Percentiles rank a stretch among this genome's conserved stretches.
Evolutionary conservation across 352 stramenopile species (phyloP).

Genomic region (Globisporangium alternatum): DNA sequence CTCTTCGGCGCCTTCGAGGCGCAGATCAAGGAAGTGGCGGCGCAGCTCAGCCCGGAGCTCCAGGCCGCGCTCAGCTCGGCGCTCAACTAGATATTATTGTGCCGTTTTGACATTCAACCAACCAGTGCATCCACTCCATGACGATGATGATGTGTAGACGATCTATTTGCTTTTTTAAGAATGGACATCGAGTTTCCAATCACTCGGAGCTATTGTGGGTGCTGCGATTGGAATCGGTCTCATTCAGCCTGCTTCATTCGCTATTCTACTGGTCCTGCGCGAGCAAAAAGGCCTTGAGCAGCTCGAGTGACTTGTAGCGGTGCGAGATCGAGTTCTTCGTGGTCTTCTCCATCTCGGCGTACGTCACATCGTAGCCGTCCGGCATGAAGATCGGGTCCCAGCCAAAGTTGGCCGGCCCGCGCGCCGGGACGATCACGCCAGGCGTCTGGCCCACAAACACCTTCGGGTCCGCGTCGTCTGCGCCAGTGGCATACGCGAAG

Average conservation of each 20-base stretch:
- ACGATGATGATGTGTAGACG: conserved; percentile 15
- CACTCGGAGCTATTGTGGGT: neutral
- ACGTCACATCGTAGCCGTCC: conserved; percentile 79
- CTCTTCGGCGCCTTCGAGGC: conserved; percentile 65
- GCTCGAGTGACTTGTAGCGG: conserved; percentile 79
- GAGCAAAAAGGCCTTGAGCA: conserved; percentile 43
- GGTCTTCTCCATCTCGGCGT: conserved; percentile 89
- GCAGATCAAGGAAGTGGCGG: conserved; percentile 79
- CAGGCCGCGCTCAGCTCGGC: conserved; percentile 64
- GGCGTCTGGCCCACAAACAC: conserved; percentile 93
- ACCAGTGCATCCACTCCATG: neutral
- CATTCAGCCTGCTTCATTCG: neutral
- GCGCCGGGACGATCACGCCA: conserved; percentile 92
- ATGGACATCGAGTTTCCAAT: conserved; percentile 4
- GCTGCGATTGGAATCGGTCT: neutral
- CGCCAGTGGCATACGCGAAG: conserved; percentile 87
- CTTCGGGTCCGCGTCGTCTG: conserved; percentile 69
- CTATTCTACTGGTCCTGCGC: conserved; percentile 5
- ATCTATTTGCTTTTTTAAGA: conserved; percentile 16
- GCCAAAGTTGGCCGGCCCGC: conserved; percentile 81
- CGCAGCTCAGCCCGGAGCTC: conserved; percentile 66
- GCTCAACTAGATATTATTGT: conserved; percentile 40
- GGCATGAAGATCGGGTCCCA: conserved; percentile 92
- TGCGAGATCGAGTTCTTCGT: conserved; percentile 92
- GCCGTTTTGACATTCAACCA: neutral